Base-by-base conservation (phyloP, 2,329 filamentous ascomycete genomes). In the Apiospora marii region DNA sequence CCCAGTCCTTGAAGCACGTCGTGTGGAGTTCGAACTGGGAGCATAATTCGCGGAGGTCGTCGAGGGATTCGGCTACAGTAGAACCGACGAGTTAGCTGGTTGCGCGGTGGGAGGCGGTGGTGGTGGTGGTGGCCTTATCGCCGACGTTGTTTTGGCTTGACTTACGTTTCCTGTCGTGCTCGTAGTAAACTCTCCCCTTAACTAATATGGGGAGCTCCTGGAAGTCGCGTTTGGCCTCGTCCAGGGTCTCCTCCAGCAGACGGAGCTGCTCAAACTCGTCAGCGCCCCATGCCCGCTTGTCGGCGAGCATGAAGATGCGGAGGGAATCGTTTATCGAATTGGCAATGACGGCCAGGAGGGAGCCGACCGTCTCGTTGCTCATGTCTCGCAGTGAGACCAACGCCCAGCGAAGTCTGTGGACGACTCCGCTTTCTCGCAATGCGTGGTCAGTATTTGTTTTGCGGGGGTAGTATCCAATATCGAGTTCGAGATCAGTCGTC, bases 191-290 rank as follows among this genome's bases (percentile, higher is more conserved):
- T 76, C 87, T 85, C 43, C 88, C 88, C 75, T 89, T 87, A 71
- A 91, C 85, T 61, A 91, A 82, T 67, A 84, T 83, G 30, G 85
- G 85, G 73, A 91, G 82, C 77, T 88, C 85, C 81, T 91, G 89
- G 75, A 90, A 91, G 81, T 91, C 89, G 79, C 85, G 86, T 81
- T 87, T 89, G 72, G 89, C 89, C 75, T 90, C 88, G 78, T 90
- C 87, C 70, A 91, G 83, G n/a, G 85, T 83, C 48, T 84, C 82
- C 76, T 90, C 86, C 71, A 91, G 83, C 68, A 87, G 85, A 72
- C 85, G 86, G 72, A 87, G 80, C 82, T 91, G 89, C 78, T 90
- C 88, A 78, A 89, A 86, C 82, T 91, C 89, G 83, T 90, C 88
- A 30, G 84, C 82, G 0, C 86, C 87, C 89, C 89, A 91, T 74